Percentiles rank a stretch among this genome's conserved stretches.
Conservation (phyloP, 306 rosid species). For the Dryas octopetala region DNA sequence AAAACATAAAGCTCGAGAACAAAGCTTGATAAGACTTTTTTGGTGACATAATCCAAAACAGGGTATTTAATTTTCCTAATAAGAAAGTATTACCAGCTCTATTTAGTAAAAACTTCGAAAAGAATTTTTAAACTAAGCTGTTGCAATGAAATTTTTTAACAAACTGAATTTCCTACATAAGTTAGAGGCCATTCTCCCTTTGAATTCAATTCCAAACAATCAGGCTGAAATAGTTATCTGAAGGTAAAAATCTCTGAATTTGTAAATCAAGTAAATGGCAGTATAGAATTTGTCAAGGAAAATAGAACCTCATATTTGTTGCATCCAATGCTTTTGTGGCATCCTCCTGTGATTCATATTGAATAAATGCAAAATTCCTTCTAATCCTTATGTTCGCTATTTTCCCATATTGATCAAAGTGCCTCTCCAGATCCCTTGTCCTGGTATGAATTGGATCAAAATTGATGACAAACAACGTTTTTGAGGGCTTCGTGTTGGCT, state of each 20-base stretch:
- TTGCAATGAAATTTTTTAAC: background rate
- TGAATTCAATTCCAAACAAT: background rate
- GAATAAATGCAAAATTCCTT: constrained; percentile 81
- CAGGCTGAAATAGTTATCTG: background rate
- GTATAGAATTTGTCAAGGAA: constrained; percentile 12
- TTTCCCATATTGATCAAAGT: constrained; percentile 74
- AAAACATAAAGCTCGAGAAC: background rate
- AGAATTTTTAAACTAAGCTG: background rate
- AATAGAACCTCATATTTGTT: constrained; percentile 64
- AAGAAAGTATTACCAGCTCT: too few relatives aligned
- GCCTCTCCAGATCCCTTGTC: constrained; percentile 84
- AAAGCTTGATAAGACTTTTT: background rate
- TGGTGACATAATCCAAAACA: background rate
- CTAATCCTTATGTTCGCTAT: constrained; percentile 72
- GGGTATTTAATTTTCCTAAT: background rate
- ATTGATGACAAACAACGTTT: constrained; percentile 77
- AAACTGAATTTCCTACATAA: background rate
- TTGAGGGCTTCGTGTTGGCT: constrained; percentile 55
- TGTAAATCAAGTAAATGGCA: background rate
- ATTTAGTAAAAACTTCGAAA: background rate
- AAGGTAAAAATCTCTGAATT: constrained; percentile 3
- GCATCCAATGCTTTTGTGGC: constrained; percentile 78
- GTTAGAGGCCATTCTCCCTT: background rate
- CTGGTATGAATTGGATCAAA: constrained; percentile 80
- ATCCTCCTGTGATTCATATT: constrained; percentile 75